Conservation (phyloP, 1,284 basidiomycete species). For the Cystobasidium pallidum region DNA sequence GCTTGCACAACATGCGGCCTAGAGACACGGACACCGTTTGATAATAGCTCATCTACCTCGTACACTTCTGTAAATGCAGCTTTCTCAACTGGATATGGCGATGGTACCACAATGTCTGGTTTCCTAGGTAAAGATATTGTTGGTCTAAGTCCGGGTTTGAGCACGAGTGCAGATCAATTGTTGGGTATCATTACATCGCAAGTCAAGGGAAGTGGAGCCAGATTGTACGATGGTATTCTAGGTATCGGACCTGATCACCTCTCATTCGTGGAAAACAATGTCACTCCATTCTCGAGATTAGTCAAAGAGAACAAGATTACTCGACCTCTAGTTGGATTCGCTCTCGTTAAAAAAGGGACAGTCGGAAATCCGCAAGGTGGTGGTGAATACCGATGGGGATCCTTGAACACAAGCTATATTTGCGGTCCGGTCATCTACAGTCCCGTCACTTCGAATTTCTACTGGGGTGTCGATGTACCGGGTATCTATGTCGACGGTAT, state of each 20-base stretch:
- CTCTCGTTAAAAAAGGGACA: slow-evolving; percentile 23
- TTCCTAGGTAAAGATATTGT: slow-evolving; percentile 28
- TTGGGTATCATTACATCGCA: slow-evolving; percentile 32
- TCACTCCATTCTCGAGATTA: slow-evolving; percentile 34
- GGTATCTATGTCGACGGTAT: slow-evolving; percentile 21
- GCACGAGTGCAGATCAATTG: slow-evolving; percentile 7
- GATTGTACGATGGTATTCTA: slow-evolving; percentile 31
- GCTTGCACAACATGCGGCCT: slow-evolving; percentile 37
- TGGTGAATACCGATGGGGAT: slow-evolving; percentile 35
- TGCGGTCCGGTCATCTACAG: slow-evolving; percentile 17
- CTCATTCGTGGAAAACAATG: slow-evolving; percentile 34
- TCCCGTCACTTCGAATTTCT: slow-evolving; percentile 33
- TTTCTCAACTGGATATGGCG: slow-evolving; percentile 33
- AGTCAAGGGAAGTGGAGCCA: slow-evolving; percentile 23
- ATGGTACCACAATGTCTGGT: slow-evolving; percentile 32
- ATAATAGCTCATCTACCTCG: slow-evolving; percentile 17
- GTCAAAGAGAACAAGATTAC: slow-evolving; percentile 25
- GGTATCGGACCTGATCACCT: slow-evolving; percentile 43
- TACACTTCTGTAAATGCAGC: slow-evolving; percentile 17
- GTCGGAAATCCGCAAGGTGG: slow-evolving; percentile 1
- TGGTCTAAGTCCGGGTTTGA: background rate
- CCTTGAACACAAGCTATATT: slow-evolving; percentile 13
- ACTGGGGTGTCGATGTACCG: slow-evolving; percentile 36
- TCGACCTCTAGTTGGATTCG: slow-evolving; percentile 21
- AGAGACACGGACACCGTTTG: slow-evolving; percentile 23